Conservation (phyloP, 805 yeast genomes). For the Saccharomyces jurei region DNA sequence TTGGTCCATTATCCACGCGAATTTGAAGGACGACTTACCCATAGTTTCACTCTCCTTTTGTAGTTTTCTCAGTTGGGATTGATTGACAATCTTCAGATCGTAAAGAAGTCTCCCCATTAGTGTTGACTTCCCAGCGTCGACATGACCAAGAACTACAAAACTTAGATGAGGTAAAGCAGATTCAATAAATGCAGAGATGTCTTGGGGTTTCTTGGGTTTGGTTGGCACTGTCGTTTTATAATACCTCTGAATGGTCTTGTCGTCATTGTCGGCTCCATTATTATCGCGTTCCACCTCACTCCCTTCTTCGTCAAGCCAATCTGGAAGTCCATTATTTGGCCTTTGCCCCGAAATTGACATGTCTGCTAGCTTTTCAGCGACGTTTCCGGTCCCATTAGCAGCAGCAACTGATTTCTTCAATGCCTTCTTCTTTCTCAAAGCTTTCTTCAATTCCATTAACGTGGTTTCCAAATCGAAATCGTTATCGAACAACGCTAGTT, state of each 20-base stretch:
- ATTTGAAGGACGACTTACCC: conserved; percentile 97
- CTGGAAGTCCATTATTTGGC: conserved; percentile 2
- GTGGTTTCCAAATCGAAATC: conserved; percentile 43
- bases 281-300: conserved; percentile 13
- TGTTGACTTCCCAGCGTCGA: conserved; percentile 98
- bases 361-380: conserved; percentile 1
- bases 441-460: conserved; percentile 32
- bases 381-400: not conserved
- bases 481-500: conserved; percentile 45
- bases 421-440: conserved; percentile 23
- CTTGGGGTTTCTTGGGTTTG: conserved; percentile 37
- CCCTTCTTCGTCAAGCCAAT: conserved; percentile 16
- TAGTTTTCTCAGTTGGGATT: conserved; percentile 91
- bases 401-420: conserved; percentile 17
- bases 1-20: conserved; percentile 99
- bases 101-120: conserved; percentile 94
- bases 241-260: conserved; percentile 21
- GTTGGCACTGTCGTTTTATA: conserved; percentile 24
- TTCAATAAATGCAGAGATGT: conserved; percentile 69
- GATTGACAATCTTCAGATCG: conserved; percentile 93
- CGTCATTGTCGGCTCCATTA: conserved; percentile 20
- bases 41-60: conserved; percentile 97
- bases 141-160: conserved; percentile 97
- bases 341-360: conserved; percentile 4
- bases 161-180: conserved; percentile 94